Evolutionary conservation across 768 basidiomycete species (phyloP), one percentile per base, ranked within the genome.

Genomic region (Lactarius pseudohatsudake): DNA sequence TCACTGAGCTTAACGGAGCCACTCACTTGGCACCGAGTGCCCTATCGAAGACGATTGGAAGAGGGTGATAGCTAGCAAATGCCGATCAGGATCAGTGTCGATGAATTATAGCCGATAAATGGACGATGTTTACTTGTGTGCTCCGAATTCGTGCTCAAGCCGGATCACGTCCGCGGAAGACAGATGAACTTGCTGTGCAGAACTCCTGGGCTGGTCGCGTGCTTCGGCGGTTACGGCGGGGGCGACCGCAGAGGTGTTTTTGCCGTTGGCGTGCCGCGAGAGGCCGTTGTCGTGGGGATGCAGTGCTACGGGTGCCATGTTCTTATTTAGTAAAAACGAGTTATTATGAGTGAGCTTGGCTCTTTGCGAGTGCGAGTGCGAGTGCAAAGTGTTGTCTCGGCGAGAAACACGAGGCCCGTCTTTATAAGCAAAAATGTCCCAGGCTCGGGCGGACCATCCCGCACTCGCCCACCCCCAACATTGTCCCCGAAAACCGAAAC

Each of bases 41-140:
- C 55, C 85, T 84, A 70, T 97, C 94, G 73, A 98, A 96, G 59
- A 97, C 96, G 68, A 97, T 86, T 10, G 96, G 96, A 10, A 98
- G 80, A 0, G 97, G 96, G 75, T 97, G 94, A 76, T 98, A 98
- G 79, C 96, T 98, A 79, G 75, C 1, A 56, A 53, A 30, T 2
- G 26, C 57, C 28, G 20, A 6, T 67, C 9, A 59, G 62, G 20
- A 3, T 64, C 9, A 59, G 58, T 34, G 26, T 7, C 40, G 3
- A 20, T 60, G 22, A 18, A 22, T 50, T 34, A 36, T 5, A n/a
- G 54, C 18, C 28, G 15, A 28, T 34, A 38, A 28, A 38, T n/a
- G 57, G 20, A 47, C 64, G 41, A 55, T 57, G 54, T 83, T 90
- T 77, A 94, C 94, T 95, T 95, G 83, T 95, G 93, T 62, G 93